A percentile compares a stretch with the other conserved stretches of the same genome.
phyloP scores from a whole-genome alignment of 2,329 filamentous ascomycete genomes.

The Calonectria naviculata region DNA sequence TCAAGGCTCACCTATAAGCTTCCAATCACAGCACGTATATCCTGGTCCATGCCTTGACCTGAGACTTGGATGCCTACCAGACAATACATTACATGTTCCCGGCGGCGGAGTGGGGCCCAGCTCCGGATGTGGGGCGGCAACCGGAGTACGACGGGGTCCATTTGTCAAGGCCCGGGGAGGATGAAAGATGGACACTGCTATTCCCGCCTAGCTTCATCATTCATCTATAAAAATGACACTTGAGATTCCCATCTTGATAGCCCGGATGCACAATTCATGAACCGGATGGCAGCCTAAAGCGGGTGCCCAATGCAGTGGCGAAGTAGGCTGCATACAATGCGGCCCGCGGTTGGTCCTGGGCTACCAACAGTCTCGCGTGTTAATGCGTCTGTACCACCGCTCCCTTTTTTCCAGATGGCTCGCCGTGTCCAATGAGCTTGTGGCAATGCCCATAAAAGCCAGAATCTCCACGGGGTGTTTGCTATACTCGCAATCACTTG shows the following conservation, averaged over 20 bases:
- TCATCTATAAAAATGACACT: background rate
- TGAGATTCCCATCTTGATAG: background rate
- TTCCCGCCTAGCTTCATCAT: background rate
- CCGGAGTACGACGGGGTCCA: background rate
- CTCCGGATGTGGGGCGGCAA: background rate
- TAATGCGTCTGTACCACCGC: background rate
- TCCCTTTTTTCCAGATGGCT: background rate
- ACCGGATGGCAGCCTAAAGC: background rate
- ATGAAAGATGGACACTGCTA: background rate
- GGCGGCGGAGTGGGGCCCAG: background rate
- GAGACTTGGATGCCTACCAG: background rate
- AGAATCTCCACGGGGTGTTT: background rate
- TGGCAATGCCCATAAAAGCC: background rate
- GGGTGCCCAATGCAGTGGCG: constrained; percentile 5
- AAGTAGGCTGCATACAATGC: constrained; percentile 12
- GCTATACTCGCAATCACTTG: background rate
- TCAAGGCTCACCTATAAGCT: background rate
- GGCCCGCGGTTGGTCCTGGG: constrained; percentile 3
- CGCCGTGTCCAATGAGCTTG: background rate
- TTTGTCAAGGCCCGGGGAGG: background rate
- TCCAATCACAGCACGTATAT: background rate
- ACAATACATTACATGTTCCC: background rate
- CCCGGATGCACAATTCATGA: background rate
- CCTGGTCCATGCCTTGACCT: background rate
- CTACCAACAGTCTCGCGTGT: constrained; percentile 7